Evolutionary conservation across 2,329 filamentous ascomycete species (phyloP).

Genomic region (Didymella arachidicola): DNA sequence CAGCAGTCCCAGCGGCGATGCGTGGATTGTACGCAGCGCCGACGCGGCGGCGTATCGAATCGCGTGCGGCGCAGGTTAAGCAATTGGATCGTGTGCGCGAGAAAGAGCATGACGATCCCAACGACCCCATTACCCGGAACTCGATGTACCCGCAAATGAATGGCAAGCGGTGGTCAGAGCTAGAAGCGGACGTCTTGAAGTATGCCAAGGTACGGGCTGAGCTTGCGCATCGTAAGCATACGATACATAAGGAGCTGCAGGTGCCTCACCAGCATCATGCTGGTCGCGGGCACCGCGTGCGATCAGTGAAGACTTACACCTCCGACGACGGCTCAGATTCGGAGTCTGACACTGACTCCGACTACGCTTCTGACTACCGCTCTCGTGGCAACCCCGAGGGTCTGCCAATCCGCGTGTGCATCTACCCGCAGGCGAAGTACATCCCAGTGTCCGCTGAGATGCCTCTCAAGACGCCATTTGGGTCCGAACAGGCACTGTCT

Average conservation of each 20-base stretch:
- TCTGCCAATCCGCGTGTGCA: constrained; percentile 1
- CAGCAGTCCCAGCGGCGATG: constrained; percentile 1
- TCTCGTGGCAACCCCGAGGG: neutral
- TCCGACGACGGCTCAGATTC: neutral
- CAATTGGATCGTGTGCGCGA: neutral
- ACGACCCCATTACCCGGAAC: constrained; percentile 3
- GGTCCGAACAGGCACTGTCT: neutral
- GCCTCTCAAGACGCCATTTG: neutral
- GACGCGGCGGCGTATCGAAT: too few species aligned
- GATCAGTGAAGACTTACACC: neutral
- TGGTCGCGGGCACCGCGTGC: neutral
- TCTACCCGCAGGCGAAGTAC: constrained; percentile 8
- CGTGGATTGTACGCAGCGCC: constrained; percentile 1
- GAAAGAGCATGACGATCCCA: neutral
- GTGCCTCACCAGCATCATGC: neutral
- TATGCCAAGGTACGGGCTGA: neutral
- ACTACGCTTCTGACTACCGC: neutral
- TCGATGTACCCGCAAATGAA: constrained; percentile 15
- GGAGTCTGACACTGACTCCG: neutral
- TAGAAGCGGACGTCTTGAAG: neutral
- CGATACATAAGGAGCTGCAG: neutral
- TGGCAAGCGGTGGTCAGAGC: constrained; percentile 9
- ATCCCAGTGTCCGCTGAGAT: neutral
- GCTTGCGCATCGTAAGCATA: too few species aligned
- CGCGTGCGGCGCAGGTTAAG: neutral